Base-by-base conservation (phyloP, 768 basidiomycete genomes). In the Boletus barrowsii region DNA sequence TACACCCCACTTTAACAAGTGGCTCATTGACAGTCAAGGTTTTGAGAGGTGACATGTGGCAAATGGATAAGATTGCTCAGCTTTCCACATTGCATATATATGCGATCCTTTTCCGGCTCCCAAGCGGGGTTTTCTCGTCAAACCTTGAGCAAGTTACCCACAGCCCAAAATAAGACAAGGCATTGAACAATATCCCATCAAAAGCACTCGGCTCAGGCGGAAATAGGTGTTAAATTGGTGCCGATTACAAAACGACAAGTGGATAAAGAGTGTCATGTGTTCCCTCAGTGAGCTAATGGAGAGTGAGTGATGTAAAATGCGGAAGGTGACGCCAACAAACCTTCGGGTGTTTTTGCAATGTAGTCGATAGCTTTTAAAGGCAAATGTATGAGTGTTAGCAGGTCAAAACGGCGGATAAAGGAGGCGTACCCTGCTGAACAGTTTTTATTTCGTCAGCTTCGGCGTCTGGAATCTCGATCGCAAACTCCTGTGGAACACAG, bases 371-470 rank as follows among this genome's bases (percentile, higher is more conserved):
- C 94, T 96, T 32, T 47, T 9, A 14, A 60, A 57, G 51, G 56
- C 53, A 51, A 58, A 57, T 59, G 59, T 22, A 40, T 42, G 37
- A 59, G 35, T 29, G 22, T 51, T 22, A 39, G 14, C 3, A 52
- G 32, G 22, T 15, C n/a, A 46, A 39, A 40, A 48, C 11, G 14
- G 22, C 0, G 14, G 22, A 54, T 17, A 26, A 42, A 40, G 36
- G n/a, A 41, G 49, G 68, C 81, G 52, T 65, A 94, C 95, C 96
- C 72, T 98, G 89, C 62, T 84, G 82, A 49, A 98, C 90, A 8
- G 91, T 93, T 65, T 84, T 86, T 68, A 98, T 98, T 64, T 86
- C 86, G 71, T 98, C 96, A 10, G 95, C 96, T 72, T 99, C 97
- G 36, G 82, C 86, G 66, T 99, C 97, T 15, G 97, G 96, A 66